Conservation (phyloP, 805 yeast genomes). For the Saccharomycopsis schoenii region DNA sequence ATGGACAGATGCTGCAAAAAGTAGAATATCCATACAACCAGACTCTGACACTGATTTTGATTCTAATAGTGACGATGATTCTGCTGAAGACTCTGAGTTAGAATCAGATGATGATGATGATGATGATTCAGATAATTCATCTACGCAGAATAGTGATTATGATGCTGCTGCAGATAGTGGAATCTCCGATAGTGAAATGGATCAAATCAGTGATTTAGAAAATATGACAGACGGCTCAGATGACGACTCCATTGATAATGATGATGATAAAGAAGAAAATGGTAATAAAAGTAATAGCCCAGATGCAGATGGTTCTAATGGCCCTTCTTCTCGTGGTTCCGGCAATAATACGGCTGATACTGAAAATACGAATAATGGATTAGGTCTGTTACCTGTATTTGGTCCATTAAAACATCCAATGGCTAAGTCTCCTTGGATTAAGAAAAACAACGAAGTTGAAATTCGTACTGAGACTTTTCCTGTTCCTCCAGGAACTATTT, state of each 20-base stretch:
- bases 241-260: not conserved
- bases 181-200: slow-evolving; percentile 7
- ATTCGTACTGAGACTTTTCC: slow-evolving; percentile 42
- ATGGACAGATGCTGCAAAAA: slow-evolving; percentile 41
- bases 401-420: slow-evolving; percentile 35
- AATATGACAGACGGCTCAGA: slow-evolving; percentile 11
- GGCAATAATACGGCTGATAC: slow-evolving; percentile 19
- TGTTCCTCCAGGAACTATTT: slow-evolving; percentile 61
- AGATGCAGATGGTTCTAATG: slow-evolving; percentile 5
- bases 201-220: slow-evolving; percentile 11
- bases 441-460: slow-evolving; percentile 41
- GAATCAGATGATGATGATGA: not conserved
- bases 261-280: slow-evolving; percentile 12
- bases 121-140: not conserved
- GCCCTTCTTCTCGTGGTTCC: slow-evolving; percentile 6
- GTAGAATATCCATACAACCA: slow-evolving; percentile 2
- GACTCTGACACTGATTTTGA: slow-evolving; percentile 8
- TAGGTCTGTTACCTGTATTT: slow-evolving; percentile 31
- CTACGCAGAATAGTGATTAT: not conserved
- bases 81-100: slow-evolving; percentile 12
- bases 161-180: slow-evolving; percentile 8
- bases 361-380: slow-evolving; percentile 22
- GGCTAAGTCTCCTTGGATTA: slow-evolving; percentile 34
- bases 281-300: slow-evolving; percentile 1
- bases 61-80: slow-evolving; percentile 26